Evolutionary conservation across 306 rosid genomes (phyloP), one percentile per base, ranked within the genome.

Genomic region (Chamaecrista fasciculata): DNA sequence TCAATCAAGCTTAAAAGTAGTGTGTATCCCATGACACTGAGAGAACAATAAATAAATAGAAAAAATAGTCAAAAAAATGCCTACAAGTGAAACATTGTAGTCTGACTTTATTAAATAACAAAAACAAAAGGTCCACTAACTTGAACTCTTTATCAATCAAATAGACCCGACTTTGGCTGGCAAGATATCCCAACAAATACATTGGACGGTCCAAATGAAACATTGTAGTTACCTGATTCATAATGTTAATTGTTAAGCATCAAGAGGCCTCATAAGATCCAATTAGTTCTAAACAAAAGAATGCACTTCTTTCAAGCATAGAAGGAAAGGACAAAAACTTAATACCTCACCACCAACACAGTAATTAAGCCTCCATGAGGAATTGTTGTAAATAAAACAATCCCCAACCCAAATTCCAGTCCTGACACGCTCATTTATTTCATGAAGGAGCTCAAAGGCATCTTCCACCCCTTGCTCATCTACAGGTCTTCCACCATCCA

Each of bases 291-390:
- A 66, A 7, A 36, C n/a, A 26, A 28, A 60, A 73, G 24, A 14
- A 36, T 11, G 48, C 24, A 66, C 4, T 50, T 59, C 33, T 39
- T 55, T 57, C 24, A n/a, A 70, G 44, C n/a, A 37, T 15, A 34
- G 36, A 40, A 70, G 76, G 36, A 40, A 70, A 74, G 56, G 36
- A 52, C 15, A 57, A 50, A 19, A 19, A 74, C 34, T 36, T 82
- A 70, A 57, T 90, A 93, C 98, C 99, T 94, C 99, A 46, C 99
- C 99, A 69, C 99, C 99, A 82, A 94, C 97, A 77, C 97, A 94
- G 76, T 94, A 94, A 80, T 94, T 94, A 55, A 94, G 95, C 81
- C 92, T 91, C 99, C 97, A 91, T 40, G 99, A 87, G 61, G 97
- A 91, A 82, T 91, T 94, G 85, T 87, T 94, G 82, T 94, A 94